phyloP scores from a whole-genome alignment of 1,139 yeast genomes.

The Trichomonascaceae sp. region DNA sequence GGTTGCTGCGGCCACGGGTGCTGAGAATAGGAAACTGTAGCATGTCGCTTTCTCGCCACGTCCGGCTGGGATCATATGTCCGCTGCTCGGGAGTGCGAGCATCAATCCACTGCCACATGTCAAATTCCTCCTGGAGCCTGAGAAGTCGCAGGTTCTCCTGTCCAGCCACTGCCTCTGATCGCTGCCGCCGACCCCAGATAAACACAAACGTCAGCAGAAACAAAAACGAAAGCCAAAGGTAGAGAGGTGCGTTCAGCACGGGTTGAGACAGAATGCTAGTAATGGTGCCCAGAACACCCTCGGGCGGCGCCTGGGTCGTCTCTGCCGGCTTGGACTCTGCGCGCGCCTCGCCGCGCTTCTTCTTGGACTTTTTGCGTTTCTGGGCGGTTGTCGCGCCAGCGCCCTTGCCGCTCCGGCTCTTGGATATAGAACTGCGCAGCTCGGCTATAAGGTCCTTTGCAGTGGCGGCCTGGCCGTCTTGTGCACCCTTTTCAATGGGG shows the following conservation, averaged over 20 bases:
- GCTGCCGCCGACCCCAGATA: conserved; percentile 8
- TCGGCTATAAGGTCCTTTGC: conserved; percentile 48
- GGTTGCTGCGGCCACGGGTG: neutral
- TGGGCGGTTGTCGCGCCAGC: conserved; percentile 3
- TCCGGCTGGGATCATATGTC: neutral
- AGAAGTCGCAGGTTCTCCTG: conserved; percentile 10
- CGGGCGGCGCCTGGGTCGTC: conserved; percentile 1
- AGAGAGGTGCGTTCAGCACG: conserved; percentile 10
- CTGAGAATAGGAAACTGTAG: conserved; percentile 3
- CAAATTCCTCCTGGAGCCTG: conserved; percentile 41
- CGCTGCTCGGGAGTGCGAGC: conserved; percentile 26
- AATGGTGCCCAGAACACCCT: conserved; percentile 2
- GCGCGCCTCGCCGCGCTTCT: conserved; percentile 6
- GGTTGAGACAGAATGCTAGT: conserved; percentile 6
- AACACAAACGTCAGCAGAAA: conserved; percentile 10
- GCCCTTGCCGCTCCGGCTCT: conserved; percentile 18
- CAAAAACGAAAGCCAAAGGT: conserved; percentile 11
- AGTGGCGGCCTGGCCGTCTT: conserved; percentile 76
- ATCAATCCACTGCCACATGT: conserved; percentile 75
- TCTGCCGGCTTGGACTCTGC: conserved; percentile 3
- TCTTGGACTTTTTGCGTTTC: conserved; percentile 5
- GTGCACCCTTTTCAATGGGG: conserved; percentile 81
- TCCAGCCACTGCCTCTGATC: conserved; percentile 4
- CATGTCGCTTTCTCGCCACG: conserved; percentile 3
- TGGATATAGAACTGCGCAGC: conserved; percentile 35